These are phyloP conservation scores for Brettanomyces custersianus DNA, from an alignment of 805 yeast species.

Conservation along the genomic window DNA sequence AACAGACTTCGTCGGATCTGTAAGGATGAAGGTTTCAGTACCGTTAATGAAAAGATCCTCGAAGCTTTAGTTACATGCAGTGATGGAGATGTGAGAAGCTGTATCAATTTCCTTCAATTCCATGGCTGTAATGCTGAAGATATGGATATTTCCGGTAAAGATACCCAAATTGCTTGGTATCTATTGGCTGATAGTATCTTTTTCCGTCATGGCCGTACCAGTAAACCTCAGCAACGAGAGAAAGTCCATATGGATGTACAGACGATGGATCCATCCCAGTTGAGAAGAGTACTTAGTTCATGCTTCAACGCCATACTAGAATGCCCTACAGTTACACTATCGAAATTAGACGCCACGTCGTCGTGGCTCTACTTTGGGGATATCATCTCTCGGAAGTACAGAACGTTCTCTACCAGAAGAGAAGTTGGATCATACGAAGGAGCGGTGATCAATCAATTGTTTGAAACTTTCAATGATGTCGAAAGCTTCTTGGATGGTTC, in stretches of 20 bases:
- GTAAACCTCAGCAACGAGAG: slow-evolving; percentile 38
- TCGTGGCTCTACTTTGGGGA: slow-evolving; percentile 80
- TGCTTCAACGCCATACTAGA: slow-evolving; percentile 60
- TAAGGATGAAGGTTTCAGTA: slow-evolving; percentile 39
- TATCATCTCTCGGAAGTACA: slow-evolving; percentile 35
- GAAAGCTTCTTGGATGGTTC: slow-evolving; percentile 24
- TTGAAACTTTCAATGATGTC: slow-evolving; percentile 55
- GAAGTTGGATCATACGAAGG: slow-evolving; percentile 36
- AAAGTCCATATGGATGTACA: slow-evolving; percentile 27
- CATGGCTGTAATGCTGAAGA: slow-evolving; percentile 19
- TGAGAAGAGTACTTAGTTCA: slow-evolving; percentile 61
- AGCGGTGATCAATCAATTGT: slow-evolving; percentile 51
- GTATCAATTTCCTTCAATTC: slow-evolving; percentile 79
- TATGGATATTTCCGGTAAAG: slow-evolving; percentile 32
- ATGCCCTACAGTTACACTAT: slow-evolving; percentile 48
- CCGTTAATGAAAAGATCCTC: slow-evolving; percentile 39
- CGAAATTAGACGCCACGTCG: slow-evolving; percentile 49
- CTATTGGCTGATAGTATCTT: slow-evolving; percentile 54
- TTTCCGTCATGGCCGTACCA: slow-evolving; percentile 35
- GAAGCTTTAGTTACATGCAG: slow-evolving; percentile 60
- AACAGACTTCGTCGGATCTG: slow-evolving; percentile 45
- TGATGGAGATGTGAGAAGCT: slow-evolving; percentile 79
- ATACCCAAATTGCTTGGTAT: slow-evolving; percentile 59
- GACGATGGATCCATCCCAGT: slow-evolving; percentile 30
- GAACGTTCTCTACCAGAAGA: slow-evolving; percentile 32